Evolutionary conservation across 805 yeast genomes (phyloP).

Genomic region (Saturnispora quitensis): DNA sequence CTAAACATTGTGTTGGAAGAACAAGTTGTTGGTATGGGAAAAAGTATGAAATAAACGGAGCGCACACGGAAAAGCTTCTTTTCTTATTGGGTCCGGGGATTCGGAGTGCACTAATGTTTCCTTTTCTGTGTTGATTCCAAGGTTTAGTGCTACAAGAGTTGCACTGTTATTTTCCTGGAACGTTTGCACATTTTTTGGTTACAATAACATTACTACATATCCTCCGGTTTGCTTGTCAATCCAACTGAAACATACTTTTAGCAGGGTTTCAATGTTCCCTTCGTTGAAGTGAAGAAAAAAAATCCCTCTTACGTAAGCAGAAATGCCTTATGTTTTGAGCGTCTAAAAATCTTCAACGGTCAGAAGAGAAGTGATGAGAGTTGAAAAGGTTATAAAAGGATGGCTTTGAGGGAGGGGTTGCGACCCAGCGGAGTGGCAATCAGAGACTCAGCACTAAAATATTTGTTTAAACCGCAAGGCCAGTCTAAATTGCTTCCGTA

Average conservation of each 20-base stretch:
- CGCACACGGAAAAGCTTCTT: conserved; percentile 13
- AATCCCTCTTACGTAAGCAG: conserved; percentile 5
- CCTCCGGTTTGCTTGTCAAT: not conserved
- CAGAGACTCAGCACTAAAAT: not conserved
- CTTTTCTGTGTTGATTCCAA: not conserved
- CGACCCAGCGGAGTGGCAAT: not conserved
- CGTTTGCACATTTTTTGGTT: not conserved
- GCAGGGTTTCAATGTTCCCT: not conserved
- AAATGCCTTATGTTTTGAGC: not conserved
- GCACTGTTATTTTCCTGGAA: not conserved
- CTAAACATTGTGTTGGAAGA: conserved; percentile 20
- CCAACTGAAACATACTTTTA: not conserved
- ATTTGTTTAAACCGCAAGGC: not conserved
- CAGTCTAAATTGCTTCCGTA: not conserved
- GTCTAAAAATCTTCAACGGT: not conserved
- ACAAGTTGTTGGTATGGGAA: not conserved
- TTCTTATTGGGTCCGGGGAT: conserved; percentile 1
- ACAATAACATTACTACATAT: not conserved
- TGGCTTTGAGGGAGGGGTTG: not conserved
- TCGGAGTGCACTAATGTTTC: not conserved
- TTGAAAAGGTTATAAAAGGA: not conserved
- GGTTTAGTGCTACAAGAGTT: not conserved
- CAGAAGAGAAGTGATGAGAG: too few species aligned
- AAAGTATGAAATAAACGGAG: conserved; percentile 6
- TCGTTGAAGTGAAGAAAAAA: not conserved